Evolutionary conservation across 169 alveolate genomes (phyloP), one percentile per base, ranked within the genome.

Genomic region (Cryptosporidium xiaoi): DNA sequence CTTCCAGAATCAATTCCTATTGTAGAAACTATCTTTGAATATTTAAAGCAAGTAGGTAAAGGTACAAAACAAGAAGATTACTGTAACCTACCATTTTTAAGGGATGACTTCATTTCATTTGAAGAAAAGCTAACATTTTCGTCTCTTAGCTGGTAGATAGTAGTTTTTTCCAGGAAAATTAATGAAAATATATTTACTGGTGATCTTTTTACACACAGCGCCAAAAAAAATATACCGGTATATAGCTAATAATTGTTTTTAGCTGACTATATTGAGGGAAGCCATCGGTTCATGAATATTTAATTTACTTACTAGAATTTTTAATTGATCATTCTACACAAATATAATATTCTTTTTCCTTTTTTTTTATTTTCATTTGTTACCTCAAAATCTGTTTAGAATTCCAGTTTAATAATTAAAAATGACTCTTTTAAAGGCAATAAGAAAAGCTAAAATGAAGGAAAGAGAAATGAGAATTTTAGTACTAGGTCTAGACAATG

Each of bases 401-500:
- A 20, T 6, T 40, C 55, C 10, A 40, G 10, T 8, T 40, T 40
- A 50, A 53, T 12, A 65, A 31, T 10, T n/a, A 16, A 15, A 82
- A 82, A 95, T 96, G 98, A 98, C 98, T 69, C 95, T 97, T 27
- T 87, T 97, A 68, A 95, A 95, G 91, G 95, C 96, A 58, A 91
- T 97, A 46, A 95, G 95, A 82, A 96, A 95, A 84, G 94, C 97
- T 82, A 97, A 97, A 82, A 96, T 95, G 82, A 94, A 92, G 84
- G 98, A 97, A 90, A 94, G 93, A 82, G 99, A 97, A 92, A 94
- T 96, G 64, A 94, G 99, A 82, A 91, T 97, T n/a, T 92, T 97
- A 58, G 95, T 97, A 51, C 94, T 97, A 46, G 99, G 99, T 18
- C 92, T 97, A 56, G 99, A 98, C 90, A 97, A 97, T 84, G 99